Evolutionary conservation across 495 filamentous ascomycete species (phyloP).

Genomic region (Penicillium subrubescens): DNA sequence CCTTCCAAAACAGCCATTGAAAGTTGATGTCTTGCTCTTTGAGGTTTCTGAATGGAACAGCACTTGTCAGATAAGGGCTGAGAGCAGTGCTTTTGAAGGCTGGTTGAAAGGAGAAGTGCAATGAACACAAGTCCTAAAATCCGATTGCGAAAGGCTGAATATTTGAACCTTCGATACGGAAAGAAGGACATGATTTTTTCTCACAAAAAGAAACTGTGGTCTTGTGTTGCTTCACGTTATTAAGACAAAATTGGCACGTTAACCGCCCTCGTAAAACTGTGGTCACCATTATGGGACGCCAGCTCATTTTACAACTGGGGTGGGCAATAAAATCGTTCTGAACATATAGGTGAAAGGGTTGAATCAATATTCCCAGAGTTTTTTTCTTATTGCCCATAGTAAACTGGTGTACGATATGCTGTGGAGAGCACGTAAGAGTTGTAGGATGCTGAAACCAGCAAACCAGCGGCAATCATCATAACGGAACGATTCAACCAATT

Average conservation of each 20-base stretch:
- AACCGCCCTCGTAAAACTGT: constrained; percentile 4
- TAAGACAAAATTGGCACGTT: constrained; percentile 11
- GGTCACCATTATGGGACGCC: constrained; percentile 2
- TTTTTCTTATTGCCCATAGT: neutral
- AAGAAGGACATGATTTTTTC: constrained; percentile 2
- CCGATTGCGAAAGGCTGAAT: neutral
- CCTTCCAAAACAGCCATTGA: neutral
- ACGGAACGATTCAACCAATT: no score
- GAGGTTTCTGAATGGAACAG: neutral
- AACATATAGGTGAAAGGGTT: neutral
- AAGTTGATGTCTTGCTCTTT: neutral
- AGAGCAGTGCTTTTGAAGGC: neutral
- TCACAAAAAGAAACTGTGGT: constrained; percentile 2
- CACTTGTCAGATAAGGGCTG: neutral
- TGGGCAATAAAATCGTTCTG: constrained; percentile 3
- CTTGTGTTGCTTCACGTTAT: constrained; percentile 7
- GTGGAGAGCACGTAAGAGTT: no score
- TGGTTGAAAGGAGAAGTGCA: neutral
- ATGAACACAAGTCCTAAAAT: neutral
- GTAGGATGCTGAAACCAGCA: no score
- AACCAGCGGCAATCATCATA: no score
- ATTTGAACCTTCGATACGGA: constrained; percentile 11
- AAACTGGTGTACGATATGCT: neutral
- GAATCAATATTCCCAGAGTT: neutral
- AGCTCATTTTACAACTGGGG: neutral